phyloP scores from a whole-genome alignment of 2,329 filamentous ascomycete species.

The Aureobasidium sp. region DNA sequence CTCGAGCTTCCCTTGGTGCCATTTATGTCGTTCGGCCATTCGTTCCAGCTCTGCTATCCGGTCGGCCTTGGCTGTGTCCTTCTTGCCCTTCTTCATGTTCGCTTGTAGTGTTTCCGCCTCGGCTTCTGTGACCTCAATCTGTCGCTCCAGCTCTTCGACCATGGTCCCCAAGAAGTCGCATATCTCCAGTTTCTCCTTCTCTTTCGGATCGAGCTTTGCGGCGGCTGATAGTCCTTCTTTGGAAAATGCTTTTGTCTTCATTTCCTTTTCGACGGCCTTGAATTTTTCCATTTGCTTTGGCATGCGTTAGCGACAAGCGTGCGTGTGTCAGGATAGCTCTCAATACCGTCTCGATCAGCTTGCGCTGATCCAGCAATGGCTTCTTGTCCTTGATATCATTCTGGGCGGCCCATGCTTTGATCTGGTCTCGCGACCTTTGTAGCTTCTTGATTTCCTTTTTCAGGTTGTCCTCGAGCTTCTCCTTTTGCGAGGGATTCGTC shows the following conservation, averaged over 20 bases:
- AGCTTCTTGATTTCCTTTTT: constrained; percentile 99
- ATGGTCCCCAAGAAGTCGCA: constrained; percentile 78
- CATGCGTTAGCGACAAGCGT: constrained; percentile 14
- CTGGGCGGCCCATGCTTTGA: constrained; percentile 97
- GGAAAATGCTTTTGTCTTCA: constrained; percentile 99
- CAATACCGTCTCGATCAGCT: constrained; percentile 92
- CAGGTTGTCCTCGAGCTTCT: constrained; percentile 95
- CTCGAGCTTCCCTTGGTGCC: constrained; percentile 90
- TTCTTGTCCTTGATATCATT: constrained; percentile 99
- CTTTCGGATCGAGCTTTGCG: constrained; percentile 91
- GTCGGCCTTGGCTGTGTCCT: constrained; percentile 73
- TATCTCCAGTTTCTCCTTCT: constrained; percentile 86
- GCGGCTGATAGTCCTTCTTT: constrained; percentile 93
- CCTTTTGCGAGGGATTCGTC: constrained; percentile 88
- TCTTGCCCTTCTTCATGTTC: constrained; percentile 92
- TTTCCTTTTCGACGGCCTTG: constrained; percentile 99
- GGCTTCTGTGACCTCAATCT: constrained; percentile 88
- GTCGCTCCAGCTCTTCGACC: constrained; percentile 88
- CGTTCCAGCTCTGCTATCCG: constrained; percentile 80
- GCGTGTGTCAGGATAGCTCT: neutral
- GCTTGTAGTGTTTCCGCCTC: constrained; percentile 81
- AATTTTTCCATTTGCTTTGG: constrained; percentile 95
- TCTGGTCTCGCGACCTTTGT: constrained; percentile 92
- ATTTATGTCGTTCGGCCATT: constrained; percentile 87
- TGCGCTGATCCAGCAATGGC: constrained; percentile 85